Evolutionary conservation across 306 rosid species (phyloP).

Genomic region (Citrullus amarus): DNA sequence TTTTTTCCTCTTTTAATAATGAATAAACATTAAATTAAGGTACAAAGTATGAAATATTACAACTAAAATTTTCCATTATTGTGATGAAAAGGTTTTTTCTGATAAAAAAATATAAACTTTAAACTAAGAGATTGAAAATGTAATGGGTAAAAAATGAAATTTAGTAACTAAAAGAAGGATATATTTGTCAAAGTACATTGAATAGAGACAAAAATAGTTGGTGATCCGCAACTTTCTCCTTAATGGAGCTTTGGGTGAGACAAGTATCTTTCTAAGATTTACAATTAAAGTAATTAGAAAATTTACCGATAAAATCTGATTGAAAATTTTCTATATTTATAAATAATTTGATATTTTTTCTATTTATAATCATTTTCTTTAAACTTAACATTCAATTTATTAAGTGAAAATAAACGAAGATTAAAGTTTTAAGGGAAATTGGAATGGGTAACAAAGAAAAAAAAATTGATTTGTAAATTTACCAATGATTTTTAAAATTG

Average conservation of each 20-base stretch:
- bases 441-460: too few species aligned
- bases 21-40: background rate
- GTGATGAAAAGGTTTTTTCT: too few species aligned
- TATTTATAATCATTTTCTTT: too few species aligned
- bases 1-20: too few species aligned
- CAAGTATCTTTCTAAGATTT: background rate
- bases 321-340: too few species aligned
- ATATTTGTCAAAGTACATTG: background rate
- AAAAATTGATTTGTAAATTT: too few species aligned
- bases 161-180: background rate
- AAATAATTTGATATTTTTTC: too few species aligned
- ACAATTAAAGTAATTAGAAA: background rate
- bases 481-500: too few species aligned
- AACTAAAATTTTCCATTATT: background rate
- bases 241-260: background rate
- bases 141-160: background rate
- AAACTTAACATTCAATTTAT: background rate
- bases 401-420: too few species aligned
- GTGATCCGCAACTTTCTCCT: background rate
- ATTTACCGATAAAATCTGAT: too few species aligned
- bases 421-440: too few species aligned
- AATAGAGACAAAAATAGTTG: background rate
- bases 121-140: background rate
- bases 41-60: background rate
- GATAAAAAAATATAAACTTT: background rate